phyloP scores from a whole-genome alignment of 2,329 filamentous ascomycete genomes.

The Talaromyces sp. region DNA sequence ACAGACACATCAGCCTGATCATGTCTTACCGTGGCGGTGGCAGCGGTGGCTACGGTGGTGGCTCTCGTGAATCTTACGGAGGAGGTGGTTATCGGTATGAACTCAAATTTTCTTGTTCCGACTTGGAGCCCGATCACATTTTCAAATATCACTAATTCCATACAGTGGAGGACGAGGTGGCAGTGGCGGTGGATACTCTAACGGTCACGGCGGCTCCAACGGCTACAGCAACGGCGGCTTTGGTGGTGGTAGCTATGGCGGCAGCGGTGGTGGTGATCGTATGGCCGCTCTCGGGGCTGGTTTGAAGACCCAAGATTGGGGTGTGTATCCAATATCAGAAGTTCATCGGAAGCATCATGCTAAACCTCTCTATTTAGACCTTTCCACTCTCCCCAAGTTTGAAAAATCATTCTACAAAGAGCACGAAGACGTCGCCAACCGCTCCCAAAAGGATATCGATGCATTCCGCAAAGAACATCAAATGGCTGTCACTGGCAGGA shows the following conservation, averaged over 20 bases:
- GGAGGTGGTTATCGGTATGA: constrained; percentile 53
- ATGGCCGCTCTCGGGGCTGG: constrained; percentile 89
- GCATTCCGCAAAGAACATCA: constrained; percentile 81
- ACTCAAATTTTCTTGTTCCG: constrained; percentile 11
- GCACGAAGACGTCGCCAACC: constrained; percentile 69
- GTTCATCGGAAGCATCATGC: constrained; percentile 9
- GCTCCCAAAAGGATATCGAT: constrained; percentile 75
- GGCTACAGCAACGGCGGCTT: constrained; percentile 32
- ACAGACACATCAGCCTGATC: constrained; percentile 28
- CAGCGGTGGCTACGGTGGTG: constrained; percentile 43
- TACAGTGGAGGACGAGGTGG: constrained; percentile 30
- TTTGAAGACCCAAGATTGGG: constrained; percentile 84
- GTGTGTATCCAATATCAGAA: constrained; percentile 52
- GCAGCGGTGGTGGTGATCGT: constrained; percentile 76
- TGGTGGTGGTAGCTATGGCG: constrained; percentile 52
- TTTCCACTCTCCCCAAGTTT: constrained; percentile 81
- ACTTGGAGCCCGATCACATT: neutral
- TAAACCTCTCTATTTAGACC: constrained; percentile 55
- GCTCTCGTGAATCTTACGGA: constrained; percentile 42
- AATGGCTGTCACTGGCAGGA: constrained; percentile 74
- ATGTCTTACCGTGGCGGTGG: constrained; percentile 66
- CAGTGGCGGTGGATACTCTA: constrained; percentile 50
- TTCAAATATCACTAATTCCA: constrained; percentile 10
- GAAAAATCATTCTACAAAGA: constrained; percentile 99
- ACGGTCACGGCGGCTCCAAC: constrained; percentile 36